Evolutionary conservation across 2,329 filamentous ascomycete species (phyloP).

Genomic region (Fusarium tuaranense): DNA sequence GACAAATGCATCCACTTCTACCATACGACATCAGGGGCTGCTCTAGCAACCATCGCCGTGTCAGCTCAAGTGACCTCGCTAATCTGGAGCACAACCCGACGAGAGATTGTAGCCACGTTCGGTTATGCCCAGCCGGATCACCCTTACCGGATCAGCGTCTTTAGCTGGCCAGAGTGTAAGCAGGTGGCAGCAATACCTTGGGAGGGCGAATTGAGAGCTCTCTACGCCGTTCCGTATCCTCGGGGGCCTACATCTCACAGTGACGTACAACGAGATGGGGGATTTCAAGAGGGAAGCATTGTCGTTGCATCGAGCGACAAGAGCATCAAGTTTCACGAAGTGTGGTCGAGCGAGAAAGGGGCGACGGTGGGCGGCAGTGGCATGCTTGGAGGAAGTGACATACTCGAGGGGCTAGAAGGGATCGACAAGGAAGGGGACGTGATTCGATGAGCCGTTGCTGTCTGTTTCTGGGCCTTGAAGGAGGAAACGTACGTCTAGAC

Average conservation of each 20-base stretch:
- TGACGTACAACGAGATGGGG: conserved; percentile 37
- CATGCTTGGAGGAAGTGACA: conserved; percentile 83
- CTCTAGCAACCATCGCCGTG: conserved; percentile 90
- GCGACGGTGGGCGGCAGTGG: conserved; percentile 65
- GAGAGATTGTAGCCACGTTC: conserved; percentile 93
- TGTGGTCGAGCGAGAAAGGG: conserved; percentile 79
- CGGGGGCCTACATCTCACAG: conserved; percentile 53
- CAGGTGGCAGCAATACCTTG: conserved; percentile 88
- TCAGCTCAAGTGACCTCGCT: conserved; percentile 93
- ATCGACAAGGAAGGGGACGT: conserved; percentile 80
- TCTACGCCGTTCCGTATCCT: conserved; percentile 91
- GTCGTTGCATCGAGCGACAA: conserved; percentile 93
- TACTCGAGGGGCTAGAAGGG: conserved; percentile 84
- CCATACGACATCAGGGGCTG: conserved; percentile 84
- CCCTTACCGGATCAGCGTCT: conserved; percentile 88
- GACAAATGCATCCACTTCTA: conserved; percentile 98
- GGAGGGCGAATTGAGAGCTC: conserved; percentile 81
- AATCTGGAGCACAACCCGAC: conserved; percentile 86
- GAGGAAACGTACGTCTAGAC: conserved; percentile 21
- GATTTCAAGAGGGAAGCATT: conserved; percentile 69
- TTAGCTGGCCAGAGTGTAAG: conserved; percentile 92
- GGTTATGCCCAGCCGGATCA: conserved; percentile 94
- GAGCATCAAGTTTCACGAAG: conserved; percentile 94
- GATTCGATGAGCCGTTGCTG: conserved; percentile 68
- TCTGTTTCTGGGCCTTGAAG: conserved; percentile 7